phyloP scores from a whole-genome alignment of 208 protist genomes.

The Porcisia deanei region DNA sequence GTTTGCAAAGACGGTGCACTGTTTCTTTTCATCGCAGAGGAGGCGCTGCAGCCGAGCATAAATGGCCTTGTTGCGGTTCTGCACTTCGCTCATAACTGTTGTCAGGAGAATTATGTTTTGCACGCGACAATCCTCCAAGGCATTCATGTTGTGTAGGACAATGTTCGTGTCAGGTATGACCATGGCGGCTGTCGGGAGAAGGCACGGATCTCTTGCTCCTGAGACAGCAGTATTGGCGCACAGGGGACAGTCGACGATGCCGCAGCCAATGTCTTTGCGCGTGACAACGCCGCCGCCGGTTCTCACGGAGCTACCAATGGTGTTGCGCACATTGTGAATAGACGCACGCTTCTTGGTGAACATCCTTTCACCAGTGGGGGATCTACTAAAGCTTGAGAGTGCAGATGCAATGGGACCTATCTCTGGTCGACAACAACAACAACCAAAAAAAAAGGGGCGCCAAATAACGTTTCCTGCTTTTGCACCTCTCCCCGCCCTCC shows the following conservation, averaged over 20 bases:
- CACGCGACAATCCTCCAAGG: slow-evolving; percentile 73
- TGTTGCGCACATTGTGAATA: slow-evolving; percentile 52
- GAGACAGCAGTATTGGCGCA: slow-evolving; percentile 42
- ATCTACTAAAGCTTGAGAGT: not conserved
- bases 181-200: slow-evolving; percentile 38
- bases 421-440: too few relatives aligned
- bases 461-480: too few relatives aligned
- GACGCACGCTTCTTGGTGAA: slow-evolving; percentile 74
- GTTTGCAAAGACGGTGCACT: slow-evolving; percentile 93
- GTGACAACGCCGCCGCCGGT: slow-evolving; percentile 40
- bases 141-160: slow-evolving; percentile 94
- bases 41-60: slow-evolving; percentile 87
- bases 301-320: slow-evolving; percentile 9
- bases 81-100: slow-evolving; percentile 90
- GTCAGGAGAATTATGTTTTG: slow-evolving; percentile 89
- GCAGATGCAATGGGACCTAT: not conserved
- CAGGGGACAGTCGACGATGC: slow-evolving; percentile 53
- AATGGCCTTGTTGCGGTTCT: slow-evolving; percentile 88
- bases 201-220: slow-evolving; percentile 19
- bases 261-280: slow-evolving; percentile 85
- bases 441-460: too few relatives aligned
- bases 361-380: slow-evolving; percentile 32
- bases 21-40: slow-evolving; percentile 60
- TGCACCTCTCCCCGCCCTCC: too few relatives aligned
- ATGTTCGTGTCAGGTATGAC: slow-evolving; percentile 92